phyloP scores from a whole-genome alignment of 495 filamentous ascomycete species.

The Cetradonia linearis region DNA sequence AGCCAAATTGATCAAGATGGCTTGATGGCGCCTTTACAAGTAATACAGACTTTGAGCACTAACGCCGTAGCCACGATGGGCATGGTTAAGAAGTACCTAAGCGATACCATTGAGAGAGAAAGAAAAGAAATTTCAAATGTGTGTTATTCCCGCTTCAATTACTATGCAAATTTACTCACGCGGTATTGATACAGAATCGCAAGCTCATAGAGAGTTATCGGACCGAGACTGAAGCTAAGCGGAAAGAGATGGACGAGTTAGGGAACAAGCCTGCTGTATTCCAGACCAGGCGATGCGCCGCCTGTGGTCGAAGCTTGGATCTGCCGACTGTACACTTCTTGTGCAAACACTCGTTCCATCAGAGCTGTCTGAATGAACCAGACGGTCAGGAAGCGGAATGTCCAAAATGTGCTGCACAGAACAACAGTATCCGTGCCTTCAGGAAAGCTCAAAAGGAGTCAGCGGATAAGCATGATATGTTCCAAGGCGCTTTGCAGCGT shows the following conservation, averaged over 20 bases:
- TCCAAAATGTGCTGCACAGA: constrained; percentile 68
- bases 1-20: constrained; percentile 80
- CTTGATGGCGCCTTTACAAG: constrained; percentile 91
- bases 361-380: constrained; percentile 62
- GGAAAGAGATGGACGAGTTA: constrained; percentile 65
- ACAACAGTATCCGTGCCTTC: constrained; percentile 78
- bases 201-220: constrained; percentile 77
- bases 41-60: constrained; percentile 81
- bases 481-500: constrained; percentile 66
- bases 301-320: constrained; percentile 65
- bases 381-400: constrained; percentile 69
- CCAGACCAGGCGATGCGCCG: constrained; percentile 74
- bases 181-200: constrained; percentile 48
- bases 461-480: constrained; percentile 81
- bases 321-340: constrained; percentile 89
- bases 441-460: constrained; percentile 78
- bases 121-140: constrained; percentile 67
- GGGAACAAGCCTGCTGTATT: constrained; percentile 76
- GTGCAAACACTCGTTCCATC: constrained; percentile 93
- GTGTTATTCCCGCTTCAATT: constrained; percentile 16
- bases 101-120: constrained; percentile 79
- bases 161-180: constrained; percentile 13
- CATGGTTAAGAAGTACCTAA: constrained; percentile 86
- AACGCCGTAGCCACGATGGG: constrained; percentile 92
- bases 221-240: constrained; percentile 69